A percentile compares a stretch with the other conserved stretches of the same genome.
These are phyloP conservation scores for Diplocarpon rosae DNA, from an alignment of 2,329 filamentous ascomycete genomes.

Conservation along the genomic window DNA sequence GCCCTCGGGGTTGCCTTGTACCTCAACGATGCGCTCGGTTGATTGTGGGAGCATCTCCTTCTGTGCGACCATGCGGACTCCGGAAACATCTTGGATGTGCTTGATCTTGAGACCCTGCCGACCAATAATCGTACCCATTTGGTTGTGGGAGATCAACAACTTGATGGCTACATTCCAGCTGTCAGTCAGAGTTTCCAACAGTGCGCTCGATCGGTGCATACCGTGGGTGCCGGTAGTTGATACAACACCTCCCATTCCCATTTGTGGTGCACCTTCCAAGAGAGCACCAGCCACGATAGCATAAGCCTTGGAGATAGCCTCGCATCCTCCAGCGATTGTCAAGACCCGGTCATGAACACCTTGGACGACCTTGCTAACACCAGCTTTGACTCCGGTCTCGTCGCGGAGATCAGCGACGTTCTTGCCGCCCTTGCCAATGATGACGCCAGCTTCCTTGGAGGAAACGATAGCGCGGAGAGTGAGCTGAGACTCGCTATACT, in stretches of 20 bases:
- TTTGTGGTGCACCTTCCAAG: conserved; percentile 82
- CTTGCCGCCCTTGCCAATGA: conserved; percentile 97
- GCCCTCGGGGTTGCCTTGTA: conserved; percentile 87
- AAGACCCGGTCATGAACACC: conserved; percentile 95
- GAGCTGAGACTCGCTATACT: conserved; percentile 85
- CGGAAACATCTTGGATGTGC: conserved; percentile 93
- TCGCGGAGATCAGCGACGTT: conserved; percentile 95
- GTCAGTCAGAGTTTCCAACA: conserved; percentile 1
- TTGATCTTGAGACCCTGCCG: conserved; percentile 97
- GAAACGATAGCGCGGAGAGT: conserved; percentile 96
- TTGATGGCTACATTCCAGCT: conserved; percentile 61
- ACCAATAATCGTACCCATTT: conserved; percentile 99
- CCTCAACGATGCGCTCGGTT: conserved; percentile 93
- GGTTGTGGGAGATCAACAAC: conserved; percentile 96
- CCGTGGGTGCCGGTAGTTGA: conserved; percentile 86
- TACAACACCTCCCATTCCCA: conserved; percentile 91
- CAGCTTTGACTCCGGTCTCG: conserved; percentile 94
- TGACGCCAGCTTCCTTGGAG: conserved; percentile 96
- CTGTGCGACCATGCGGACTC: conserved; percentile 97
- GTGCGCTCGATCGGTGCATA: conserved; percentile 40
- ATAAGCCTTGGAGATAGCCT: conserved; percentile 84
- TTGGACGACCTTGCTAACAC: conserved; percentile 96
- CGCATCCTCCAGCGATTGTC: conserved; percentile 84
- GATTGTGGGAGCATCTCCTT: conserved; percentile 99
- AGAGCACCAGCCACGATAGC: conserved; percentile 84